Evolutionary conservation across 1,284 basidiomycete genomes (phyloP).

Genomic region (Acaromyces ingoldii): DNA sequence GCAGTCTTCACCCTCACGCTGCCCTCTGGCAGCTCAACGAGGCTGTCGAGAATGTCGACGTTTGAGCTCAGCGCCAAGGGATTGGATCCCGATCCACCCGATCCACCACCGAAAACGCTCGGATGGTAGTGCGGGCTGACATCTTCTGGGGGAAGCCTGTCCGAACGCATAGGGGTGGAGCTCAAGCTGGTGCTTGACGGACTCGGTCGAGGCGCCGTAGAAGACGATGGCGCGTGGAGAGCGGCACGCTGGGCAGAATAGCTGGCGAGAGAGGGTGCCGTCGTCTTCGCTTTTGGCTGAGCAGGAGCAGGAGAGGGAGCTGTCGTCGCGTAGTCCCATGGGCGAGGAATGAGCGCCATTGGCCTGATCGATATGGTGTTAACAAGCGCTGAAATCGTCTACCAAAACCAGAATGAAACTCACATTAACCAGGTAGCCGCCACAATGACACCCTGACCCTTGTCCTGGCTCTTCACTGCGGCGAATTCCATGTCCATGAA

Average conservation of each 20-base stretch:
- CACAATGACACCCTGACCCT: slow-evolving; percentile 33
- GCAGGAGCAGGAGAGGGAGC: background rate
- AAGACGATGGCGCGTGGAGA: background rate
- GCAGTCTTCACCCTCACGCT: slow-evolving; percentile 1
- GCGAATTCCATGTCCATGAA: slow-evolving; percentile 44
- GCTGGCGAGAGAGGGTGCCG: no score
- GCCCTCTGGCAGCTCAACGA: background rate
- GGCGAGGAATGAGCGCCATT: slow-evolving; percentile 23
- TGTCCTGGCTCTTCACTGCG: slow-evolving; percentile 35
- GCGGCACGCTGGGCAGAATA: no score
- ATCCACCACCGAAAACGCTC: no score
- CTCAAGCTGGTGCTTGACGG: no score
- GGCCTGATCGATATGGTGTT: no score
- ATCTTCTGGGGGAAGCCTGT: no score
- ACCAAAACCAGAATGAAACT: no score
- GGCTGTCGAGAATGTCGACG: background rate
- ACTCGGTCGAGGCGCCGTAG: background rate
- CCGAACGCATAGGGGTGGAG: no score
- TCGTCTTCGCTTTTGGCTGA: background rate
- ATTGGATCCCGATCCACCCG: no score
- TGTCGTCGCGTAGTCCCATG: slow-evolving; percentile 19
- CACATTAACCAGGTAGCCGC: slow-evolving; percentile 43
- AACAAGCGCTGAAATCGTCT: no score
- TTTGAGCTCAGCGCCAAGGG: no score
- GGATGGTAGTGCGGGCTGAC: no score